Base-by-base conservation (phyloP, 148 eudicot genomes). In the Heliosperma pusillum region DNA sequence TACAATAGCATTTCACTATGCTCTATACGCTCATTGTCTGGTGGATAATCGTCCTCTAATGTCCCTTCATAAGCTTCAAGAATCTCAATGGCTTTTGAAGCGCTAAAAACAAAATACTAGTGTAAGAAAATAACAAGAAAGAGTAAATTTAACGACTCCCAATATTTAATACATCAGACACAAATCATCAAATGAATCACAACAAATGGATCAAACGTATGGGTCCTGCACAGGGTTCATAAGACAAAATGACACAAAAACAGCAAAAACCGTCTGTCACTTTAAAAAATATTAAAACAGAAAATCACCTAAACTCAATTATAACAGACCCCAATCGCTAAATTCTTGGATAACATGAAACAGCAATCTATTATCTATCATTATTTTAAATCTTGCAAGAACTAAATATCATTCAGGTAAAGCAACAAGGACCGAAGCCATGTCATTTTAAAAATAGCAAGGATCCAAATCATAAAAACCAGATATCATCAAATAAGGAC, bases 21-120 rank as follows among this genome's bases (percentile, higher is more conserved):
- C 84, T 96, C 97, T 74, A 86, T 81, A 25, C 93, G 97, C 75
- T 96, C 99, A 81, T 85, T 96, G 47, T 92, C 97, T 44, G 99
- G 97, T 70, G 99, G 99, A 78, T 90, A 87, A 82, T 92, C 99
- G 55, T 96, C 97, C 76, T 92, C 97, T 66, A 96, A 86, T 52
- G 99, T 96, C 75, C 99, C 97, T 89, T 93, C 97, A 91, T 92
- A 96, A 70, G 99, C 99, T 81, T 93, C 96, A 83, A 96, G 97
- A 79, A 96, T 96, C 78, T 90, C 97, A 85, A 96, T 84, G 45
- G 97, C 97, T 84, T 96, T 96, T 61, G 97, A 84, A 67, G 93
- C 89, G 85, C 99, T 96, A 69, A 47, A 26, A 74, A 72, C 70
- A 76, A 80, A 63, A 53, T 74, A 69, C 9, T 58, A 15, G 50